Base-by-base conservation (phyloP, 192 early-diverging fungal genomes). In the Bifiguratus adelaidae region DNA sequence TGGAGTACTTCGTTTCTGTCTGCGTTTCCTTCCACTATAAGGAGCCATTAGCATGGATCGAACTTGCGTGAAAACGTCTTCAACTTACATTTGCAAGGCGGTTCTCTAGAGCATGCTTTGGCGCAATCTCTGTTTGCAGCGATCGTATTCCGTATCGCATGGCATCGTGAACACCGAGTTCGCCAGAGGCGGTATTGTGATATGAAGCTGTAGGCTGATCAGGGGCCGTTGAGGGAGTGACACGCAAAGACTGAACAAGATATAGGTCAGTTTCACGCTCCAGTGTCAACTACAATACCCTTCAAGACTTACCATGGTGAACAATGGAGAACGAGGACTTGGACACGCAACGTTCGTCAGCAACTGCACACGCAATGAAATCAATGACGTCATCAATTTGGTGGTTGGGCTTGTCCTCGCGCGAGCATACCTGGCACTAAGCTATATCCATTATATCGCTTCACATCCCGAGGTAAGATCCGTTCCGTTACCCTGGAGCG, bases 11-110 rank as follows among this genome's bases (percentile, higher is more conserved):
- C 22, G 88, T 70, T 51, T 85, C 73, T 36, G 76, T 63, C 64
- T 91, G 90, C 40, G 91, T 88, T 60, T 71, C 73, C 30, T 86
- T 73, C 91, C 91, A 94, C 86, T 90, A 42, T 28, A 35, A 47
- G 28, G 15, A 16, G 50, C 25, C 13, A 4, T 25, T 51, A 20
- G 19, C 0, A 58, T 24, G 46, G 15, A 2, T 12, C n/a, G 58
- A 50, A 21, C 11, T 8, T 28, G 9, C 41, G 11, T n/a, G 36
- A 24, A 26, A 44, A 55, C 12, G 12, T 11, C 45, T 11, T 19
- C 6, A 5, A 28, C 38, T 21, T 67, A 86, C 86, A 60, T 84
- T 63, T 24, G 63, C 55, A 7, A 91, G 65, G 25, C 83, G 73
- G 30, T 74, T 63, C 59, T 94, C 90, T 4, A 98, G 68, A 12